phyloP scores from a whole-genome alignment of 495 filamentous ascomycete genomes.

The Bacidia rubella region DNA sequence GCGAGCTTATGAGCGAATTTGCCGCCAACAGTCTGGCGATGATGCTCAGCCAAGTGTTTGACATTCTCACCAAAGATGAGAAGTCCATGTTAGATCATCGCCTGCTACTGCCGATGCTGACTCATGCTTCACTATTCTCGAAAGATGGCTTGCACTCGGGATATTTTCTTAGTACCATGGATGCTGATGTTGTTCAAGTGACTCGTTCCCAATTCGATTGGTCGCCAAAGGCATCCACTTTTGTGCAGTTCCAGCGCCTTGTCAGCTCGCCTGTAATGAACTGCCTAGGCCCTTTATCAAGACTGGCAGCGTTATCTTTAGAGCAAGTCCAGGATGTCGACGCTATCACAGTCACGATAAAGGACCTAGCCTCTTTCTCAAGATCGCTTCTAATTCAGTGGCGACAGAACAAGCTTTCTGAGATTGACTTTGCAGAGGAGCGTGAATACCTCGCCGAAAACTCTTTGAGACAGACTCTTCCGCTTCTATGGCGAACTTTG shows the following conservation, averaged over 20 bases:
- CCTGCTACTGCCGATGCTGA: constrained; percentile 53
- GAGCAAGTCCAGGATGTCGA: constrained; percentile 47
- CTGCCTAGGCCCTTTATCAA: constrained; percentile 65
- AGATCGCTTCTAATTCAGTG: constrained; percentile 63
- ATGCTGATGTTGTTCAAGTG: constrained; percentile 54
- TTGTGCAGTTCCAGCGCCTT: constrained; percentile 40
- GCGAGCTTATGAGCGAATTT: constrained; percentile 35
- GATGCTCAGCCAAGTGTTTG: constrained; percentile 68
- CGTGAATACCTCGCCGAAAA: constrained; percentile 52
- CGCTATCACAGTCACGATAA: constrained; percentile 52
- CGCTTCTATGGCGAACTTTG: constrained; percentile 68
- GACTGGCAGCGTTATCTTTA: constrained; percentile 59
- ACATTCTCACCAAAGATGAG: constrained; percentile 47
- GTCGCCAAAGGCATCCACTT: constrained; percentile 48
- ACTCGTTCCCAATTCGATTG: constrained; percentile 57
- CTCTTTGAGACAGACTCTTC: constrained; percentile 53
- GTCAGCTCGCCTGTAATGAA: constrained; percentile 56
- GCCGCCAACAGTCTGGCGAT: constrained; percentile 51
- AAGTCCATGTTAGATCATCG: constrained; percentile 57
- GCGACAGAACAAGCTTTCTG: constrained; percentile 71
- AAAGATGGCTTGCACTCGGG: constrained; percentile 69
- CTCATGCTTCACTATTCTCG: constrained; percentile 53
- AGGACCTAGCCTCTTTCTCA: constrained; percentile 58
- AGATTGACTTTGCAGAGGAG: constrained; percentile 71
- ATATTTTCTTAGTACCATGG: constrained; percentile 66